Evolutionary conservation across 2,329 filamentous ascomycete genomes (phyloP).

Genomic region (Phaeomoniella chlamydospora): DNA sequence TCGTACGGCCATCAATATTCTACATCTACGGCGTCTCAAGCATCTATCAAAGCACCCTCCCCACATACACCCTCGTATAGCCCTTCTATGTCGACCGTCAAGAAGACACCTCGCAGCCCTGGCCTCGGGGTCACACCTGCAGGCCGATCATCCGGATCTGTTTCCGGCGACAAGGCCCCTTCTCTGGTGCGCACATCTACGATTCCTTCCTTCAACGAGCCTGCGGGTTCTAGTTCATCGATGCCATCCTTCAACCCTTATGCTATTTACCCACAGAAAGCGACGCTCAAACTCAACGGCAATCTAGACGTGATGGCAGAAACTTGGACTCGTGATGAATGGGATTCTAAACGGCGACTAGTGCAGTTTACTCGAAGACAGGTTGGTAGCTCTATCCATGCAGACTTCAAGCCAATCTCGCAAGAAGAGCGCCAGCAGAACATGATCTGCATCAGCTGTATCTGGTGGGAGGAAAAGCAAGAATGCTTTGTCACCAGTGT

Average conservation of each 20-base stretch:
- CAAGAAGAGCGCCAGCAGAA: constrained; percentile 66
- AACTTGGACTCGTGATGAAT: constrained; percentile 72
- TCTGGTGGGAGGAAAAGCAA: constrained; percentile 84
- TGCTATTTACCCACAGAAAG: constrained; percentile 70
- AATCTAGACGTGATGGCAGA: constrained; percentile 74
- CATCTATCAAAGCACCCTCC: constrained; percentile 31
- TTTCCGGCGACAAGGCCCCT: constrained; percentile 34
- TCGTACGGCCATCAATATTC: constrained; percentile 26
- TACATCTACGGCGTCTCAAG: constrained; percentile 23
- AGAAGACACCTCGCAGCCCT: constrained; percentile 26
- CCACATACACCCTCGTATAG: constrained; percentile 33
- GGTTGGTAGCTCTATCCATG: constrained; percentile 63
- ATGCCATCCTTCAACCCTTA: constrained; percentile 57
- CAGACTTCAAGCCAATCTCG: constrained; percentile 65
- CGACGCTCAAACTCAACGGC: constrained; percentile 68
- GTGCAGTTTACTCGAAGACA: constrained; percentile 81
- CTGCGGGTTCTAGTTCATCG: constrained; percentile 25
- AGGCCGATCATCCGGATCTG: constrained; percentile 21
- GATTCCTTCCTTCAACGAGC: constrained; percentile 40
- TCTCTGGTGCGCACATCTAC: constrained; percentile 55
- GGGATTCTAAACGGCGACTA: constrained; percentile 62
- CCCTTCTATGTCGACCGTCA: constrained; percentile 30
- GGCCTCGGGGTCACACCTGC: constrained; percentile 23
- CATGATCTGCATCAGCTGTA: constrained; percentile 92
- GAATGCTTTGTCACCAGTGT: constrained; percentile 93